A percentile compares a stretch with the other conserved stretches of the same genome.
These are phyloP conservation scores for Russula vinacea DNA, from an alignment of 768 basidiomycete genomes.

Conservation along the genomic window DNA sequence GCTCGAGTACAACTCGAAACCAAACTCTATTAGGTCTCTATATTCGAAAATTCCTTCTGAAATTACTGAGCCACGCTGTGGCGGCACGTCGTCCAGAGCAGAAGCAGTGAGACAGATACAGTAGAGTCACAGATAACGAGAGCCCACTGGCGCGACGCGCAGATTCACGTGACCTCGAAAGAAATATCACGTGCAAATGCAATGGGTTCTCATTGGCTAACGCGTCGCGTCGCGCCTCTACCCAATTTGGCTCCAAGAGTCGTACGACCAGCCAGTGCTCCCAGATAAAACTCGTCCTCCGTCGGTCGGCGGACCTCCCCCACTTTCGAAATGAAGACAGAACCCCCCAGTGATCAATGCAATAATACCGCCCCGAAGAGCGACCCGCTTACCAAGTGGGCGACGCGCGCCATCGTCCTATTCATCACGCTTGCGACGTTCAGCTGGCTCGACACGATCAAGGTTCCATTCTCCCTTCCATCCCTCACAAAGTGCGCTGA, in stretches of 20 bases:
- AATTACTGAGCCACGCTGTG: too few relatives aligned
- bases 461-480: not conserved
- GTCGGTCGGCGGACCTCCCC: not conserved
- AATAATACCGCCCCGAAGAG: not conserved
- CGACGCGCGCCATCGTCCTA: slow-evolving; percentile 7
- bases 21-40: too few relatives aligned
- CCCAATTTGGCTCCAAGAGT: not conserved
- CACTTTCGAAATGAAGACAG: slow-evolving; percentile 8
- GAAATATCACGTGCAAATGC: too few relatives aligned
- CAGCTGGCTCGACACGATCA: slow-evolving; percentile 29
- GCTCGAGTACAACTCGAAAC: too few relatives aligned
- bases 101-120: too few relatives aligned
- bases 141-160: too few relatives aligned
- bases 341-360: not conserved
- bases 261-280: not conserved
- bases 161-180: not conserved
- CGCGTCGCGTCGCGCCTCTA: not conserved
- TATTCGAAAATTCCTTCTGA: too few relatives aligned
- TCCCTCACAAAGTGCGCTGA: not conserved
- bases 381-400: slow-evolving; percentile 25
- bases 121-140: too few relatives aligned
- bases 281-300: not conserved
- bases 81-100: too few relatives aligned
- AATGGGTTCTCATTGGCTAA: not conserved
- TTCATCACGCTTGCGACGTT: slow-evolving; percentile 15